phyloP scores from a whole-genome alignment of 2,329 filamentous ascomycete species.

The Chaetomium globosum region DNA sequence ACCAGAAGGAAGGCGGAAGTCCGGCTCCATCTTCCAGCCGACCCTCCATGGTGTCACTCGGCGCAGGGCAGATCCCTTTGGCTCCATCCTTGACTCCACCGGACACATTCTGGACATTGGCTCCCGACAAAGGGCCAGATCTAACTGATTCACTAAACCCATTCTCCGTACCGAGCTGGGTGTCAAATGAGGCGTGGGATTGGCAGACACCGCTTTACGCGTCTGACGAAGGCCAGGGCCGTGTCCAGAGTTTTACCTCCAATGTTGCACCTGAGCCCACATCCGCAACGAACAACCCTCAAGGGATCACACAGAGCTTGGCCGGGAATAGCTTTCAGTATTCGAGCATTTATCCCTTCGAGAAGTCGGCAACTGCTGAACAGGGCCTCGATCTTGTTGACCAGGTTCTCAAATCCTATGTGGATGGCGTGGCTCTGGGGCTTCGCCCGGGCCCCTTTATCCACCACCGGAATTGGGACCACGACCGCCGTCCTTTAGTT shows the following conservation, averaged over 20 bases:
- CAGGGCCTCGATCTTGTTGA: slow-evolving; percentile 1
- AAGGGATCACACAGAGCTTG: not conserved
- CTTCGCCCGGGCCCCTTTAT: not conserved
- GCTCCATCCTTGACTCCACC: not conserved
- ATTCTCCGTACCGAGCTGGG: not conserved
- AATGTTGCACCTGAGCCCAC: not conserved
- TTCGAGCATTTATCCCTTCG: not conserved
- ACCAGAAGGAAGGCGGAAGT: not conserved
- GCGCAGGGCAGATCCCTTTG: not conserved
- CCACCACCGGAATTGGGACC: not conserved
- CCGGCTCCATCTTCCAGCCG: not conserved
- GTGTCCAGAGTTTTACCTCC: not conserved
- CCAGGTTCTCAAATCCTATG: not conserved
- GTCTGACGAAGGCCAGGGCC: too few relatives aligned
- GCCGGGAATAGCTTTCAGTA: not conserved
- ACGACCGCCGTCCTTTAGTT: not conserved
- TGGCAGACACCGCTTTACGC: not conserved
- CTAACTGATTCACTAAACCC: not conserved
- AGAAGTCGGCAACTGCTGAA: not conserved
- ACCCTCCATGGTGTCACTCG: not conserved
- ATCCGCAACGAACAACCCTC: not conserved
- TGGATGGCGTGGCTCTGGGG: not conserved
- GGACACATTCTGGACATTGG: not conserved
- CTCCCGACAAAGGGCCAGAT: not conserved
- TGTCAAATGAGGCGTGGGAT: not conserved